Percentiles rank a stretch among this genome's conserved stretches.
These are phyloP conservation scores for Blastocladiella britannica DNA, from an alignment of 192 early-diverging fungal species.

Conservation along the genomic window DNA sequence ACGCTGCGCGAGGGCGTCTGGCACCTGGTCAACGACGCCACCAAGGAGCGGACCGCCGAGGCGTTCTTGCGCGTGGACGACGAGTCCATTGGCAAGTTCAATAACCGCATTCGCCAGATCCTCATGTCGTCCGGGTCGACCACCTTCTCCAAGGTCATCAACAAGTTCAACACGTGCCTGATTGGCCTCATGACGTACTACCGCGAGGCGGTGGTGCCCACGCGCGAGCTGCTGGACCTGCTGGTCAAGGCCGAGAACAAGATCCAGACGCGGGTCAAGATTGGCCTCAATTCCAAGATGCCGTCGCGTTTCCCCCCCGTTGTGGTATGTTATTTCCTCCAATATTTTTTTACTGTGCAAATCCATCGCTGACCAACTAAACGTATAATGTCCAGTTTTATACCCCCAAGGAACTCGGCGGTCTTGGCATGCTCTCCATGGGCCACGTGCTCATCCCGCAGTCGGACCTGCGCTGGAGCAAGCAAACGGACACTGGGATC, in stretches of 20 bases:
- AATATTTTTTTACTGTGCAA: neutral
- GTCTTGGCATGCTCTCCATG: slow-evolving; percentile 97
- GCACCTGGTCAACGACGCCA: slow-evolving; percentile 90
- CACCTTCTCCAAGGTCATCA: slow-evolving; percentile 94
- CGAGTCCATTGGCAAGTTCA: slow-evolving; percentile 72
- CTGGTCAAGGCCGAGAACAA: slow-evolving; percentile 97
- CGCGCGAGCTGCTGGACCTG: slow-evolving; percentile 85
- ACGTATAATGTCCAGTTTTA: too few species aligned
- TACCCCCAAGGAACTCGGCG: slow-evolving; percentile 83
- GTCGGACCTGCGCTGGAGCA: slow-evolving; percentile 86
- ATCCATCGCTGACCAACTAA: neutral
- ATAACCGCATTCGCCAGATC: slow-evolving; percentile 91
- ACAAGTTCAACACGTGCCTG: slow-evolving; percentile 81
- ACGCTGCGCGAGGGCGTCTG: slow-evolving; percentile 68
- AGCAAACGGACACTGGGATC: slow-evolving; percentile 88
- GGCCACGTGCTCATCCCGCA: slow-evolving; percentile 96
- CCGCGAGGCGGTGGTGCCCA: slow-evolving; percentile 94
- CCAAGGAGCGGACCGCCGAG: slow-evolving; percentile 93
- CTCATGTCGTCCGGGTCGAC: slow-evolving; percentile 94
- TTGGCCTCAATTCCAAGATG: slow-evolving; percentile 98
- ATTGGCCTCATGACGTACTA: slow-evolving; percentile 96
- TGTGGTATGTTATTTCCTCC: slow-evolving; percentile 64
- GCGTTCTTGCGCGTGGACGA: slow-evolving; percentile 94
- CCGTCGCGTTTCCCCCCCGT: slow-evolving; percentile 90
- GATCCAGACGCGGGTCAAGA: slow-evolving; percentile 97